Evolutionary conservation across 176 grass and related monocot genomes (phyloP), one percentile per base, ranked within the genome.

Genomic region (Tillandsia leiboldiana): DNA sequence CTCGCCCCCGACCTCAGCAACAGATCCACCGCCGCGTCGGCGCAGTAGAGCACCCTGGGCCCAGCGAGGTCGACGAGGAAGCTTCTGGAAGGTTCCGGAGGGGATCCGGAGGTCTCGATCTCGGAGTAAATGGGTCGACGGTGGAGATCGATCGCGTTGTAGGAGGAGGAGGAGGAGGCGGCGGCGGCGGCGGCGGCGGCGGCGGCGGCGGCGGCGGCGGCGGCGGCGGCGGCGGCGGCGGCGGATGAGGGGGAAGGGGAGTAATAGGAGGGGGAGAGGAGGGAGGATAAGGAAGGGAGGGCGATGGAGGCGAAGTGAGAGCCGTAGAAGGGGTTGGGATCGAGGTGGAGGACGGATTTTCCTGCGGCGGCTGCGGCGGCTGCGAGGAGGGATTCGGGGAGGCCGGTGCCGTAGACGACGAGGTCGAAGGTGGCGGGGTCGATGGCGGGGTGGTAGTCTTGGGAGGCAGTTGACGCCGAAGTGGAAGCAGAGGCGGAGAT

Each of bases 321-420:
- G 20, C 89, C 93, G 27, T 97, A 97, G 79, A 92, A 92, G 24
- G 89, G 68, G 71, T 83, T 87, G 59, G 79, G 79, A 5, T 96
- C 92, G 64, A 96, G 54, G 73, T 96, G 88, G 83, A 96, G 92
- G 66, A 96, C 92, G 12, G 92, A 87, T 67, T 92, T 92, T 11
- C 78, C 86, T 0, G 86, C 81, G 51, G 76, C 51, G 15, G 92
- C 81, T 70, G 83, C 83, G 51, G 92, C 81, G 29, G 92, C 92
- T 20, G 86, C 78, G 51, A 96, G 78, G 26, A 96, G 67, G 47
- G 92, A 92, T 72, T 91, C 85, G 28, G 86, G 81, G 20, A 96
- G 83, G 18, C 92, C 88, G 51, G 88, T 96, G 73, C 88, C 88
- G 50, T 69, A 89, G 75, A 96, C 11, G 49, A 96, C 73, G 67